These are phyloP conservation scores for Aureobasidium sp. DNA, from an alignment of 2,329 filamentous ascomycete species.

Conservation along the genomic window DNA sequence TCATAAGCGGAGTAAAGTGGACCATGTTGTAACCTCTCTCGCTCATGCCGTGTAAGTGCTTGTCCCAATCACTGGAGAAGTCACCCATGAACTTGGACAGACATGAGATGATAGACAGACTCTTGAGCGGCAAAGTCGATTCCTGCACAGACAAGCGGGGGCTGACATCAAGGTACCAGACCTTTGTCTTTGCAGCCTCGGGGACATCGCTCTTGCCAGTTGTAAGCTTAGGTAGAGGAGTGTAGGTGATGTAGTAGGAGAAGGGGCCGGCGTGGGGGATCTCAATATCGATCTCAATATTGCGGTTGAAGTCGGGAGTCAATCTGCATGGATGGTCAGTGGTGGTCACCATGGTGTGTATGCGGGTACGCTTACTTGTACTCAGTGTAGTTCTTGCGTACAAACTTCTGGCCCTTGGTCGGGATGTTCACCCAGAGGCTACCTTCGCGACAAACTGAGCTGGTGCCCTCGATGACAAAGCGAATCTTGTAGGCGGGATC, in stretches of 20 bases:
- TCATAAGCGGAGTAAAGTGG: constrained; percentile 91
- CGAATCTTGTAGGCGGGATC: constrained; percentile 69
- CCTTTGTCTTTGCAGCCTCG: constrained; percentile 54
- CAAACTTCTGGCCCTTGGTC: constrained; percentile 65
- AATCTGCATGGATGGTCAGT: constrained; percentile 50
- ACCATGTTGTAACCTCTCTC: constrained; percentile 97
- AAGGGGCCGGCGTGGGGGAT: constrained; percentile 80
- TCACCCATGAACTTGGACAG: constrained; percentile 98
- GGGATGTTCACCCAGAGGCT: constrained; percentile 97
- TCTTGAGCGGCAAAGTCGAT: constrained; percentile 69
- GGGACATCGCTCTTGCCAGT: constrained; percentile 44
- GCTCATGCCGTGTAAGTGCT: constrained; percentile 79
- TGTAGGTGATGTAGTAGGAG: constrained; percentile 89
- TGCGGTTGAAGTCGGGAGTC: constrained; percentile 84
- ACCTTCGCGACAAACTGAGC: constrained; percentile 89
- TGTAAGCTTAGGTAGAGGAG: constrained; percentile 73
- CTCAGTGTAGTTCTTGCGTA: constrained; percentile 72
- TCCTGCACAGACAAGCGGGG: constrained; percentile 71
- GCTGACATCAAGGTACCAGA: constrained; percentile 90
- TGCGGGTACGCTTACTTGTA: constrained; percentile 62
- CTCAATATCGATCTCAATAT: constrained; percentile 81
- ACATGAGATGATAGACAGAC: constrained; percentile 83
- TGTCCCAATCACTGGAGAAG: constrained; percentile 84
- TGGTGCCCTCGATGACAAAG: constrained; percentile 89
- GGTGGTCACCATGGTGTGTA: not conserved